Percentiles rank a stretch among this genome's conserved stretches.
Evolutionary conservation across 768 basidiomycete species (phyloP).

Genomic region (Termitomyces sp.): DNA sequence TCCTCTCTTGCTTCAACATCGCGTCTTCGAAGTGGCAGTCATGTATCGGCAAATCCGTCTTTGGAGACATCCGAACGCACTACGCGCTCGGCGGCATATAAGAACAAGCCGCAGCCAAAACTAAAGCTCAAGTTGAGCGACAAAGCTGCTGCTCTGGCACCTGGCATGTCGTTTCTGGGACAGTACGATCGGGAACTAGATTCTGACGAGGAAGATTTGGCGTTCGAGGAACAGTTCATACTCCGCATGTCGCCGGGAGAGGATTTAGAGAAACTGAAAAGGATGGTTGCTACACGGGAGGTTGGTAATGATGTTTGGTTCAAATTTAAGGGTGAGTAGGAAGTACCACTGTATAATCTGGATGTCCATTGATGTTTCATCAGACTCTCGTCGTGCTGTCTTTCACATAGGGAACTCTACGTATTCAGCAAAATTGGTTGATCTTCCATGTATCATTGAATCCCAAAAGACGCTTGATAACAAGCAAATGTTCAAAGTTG

Average conservation of each 20-base stretch:
- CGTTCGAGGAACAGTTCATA: conserved; percentile 97
- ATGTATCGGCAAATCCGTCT: conserved; percentile 17
- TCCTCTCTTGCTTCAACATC: conserved; percentile 20
- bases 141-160: conserved; percentile 73
- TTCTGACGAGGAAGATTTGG: conserved; percentile 90
- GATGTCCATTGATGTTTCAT: background rate
- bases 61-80: conserved; percentile 40
- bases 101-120: conserved; percentile 59
- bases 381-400: conserved; percentile 86
- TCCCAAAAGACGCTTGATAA: conserved; percentile 94
- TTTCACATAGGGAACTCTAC: conserved; percentile 80
- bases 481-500: conserved; percentile 98
- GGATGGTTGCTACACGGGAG: conserved; percentile 78
- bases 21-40: conserved; percentile 31
- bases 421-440: conserved; percentile 91
- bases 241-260: conserved; percentile 83
- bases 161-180: conserved; percentile 85
- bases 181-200: conserved; percentile 92
- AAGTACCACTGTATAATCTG: background rate
- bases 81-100: conserved; percentile 50
- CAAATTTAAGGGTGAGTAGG: conserved; percentile 84
- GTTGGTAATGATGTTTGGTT: conserved; percentile 87
- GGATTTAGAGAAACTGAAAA: conserved; percentile 72
- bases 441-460: conserved; percentile 91
- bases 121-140: conserved; percentile 87